These are phyloP conservation scores for Fragaria vesca DNA, from an alignment of 306 rosid species.

Conservation along the genomic window DNA sequence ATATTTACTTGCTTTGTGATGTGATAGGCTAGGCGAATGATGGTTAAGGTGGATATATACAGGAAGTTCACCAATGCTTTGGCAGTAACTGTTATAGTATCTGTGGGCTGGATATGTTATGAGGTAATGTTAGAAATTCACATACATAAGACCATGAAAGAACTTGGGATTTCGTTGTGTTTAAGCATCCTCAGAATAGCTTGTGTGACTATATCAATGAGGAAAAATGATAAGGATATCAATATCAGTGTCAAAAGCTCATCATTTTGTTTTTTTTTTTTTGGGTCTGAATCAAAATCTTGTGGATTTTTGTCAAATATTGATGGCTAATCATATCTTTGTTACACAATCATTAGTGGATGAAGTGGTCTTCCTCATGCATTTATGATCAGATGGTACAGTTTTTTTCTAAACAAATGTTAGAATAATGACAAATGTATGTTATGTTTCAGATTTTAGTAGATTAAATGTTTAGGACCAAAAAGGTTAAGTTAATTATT, in stretches of 20 bases:
- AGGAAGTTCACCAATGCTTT: slow-evolving; percentile 91
- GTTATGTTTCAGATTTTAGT: not conserved
- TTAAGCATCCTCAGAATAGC: not conserved
- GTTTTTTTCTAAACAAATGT: not conserved
- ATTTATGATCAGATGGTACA: not conserved
- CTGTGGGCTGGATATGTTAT: slow-evolving; percentile 94
- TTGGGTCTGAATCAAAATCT: not conserved
- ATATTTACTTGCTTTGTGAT: slow-evolving; percentile 25
- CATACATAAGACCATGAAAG: not conserved
- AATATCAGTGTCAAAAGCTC: not conserved
- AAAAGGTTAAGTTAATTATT: not conserved
- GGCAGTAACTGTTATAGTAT: slow-evolving; percentile 84
- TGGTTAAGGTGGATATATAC: slow-evolving; percentile 87
- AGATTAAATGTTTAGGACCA: not conserved
- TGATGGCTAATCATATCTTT: not conserved
- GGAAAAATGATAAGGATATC: not conserved
- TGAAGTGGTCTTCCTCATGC: not conserved
- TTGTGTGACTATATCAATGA: not conserved
- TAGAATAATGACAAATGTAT: not conserved
- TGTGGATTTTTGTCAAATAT: not conserved
- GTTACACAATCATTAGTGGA: not conserved
- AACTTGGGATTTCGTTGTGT: not conserved
- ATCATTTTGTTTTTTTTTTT: too few relatives aligned
- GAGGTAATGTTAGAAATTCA: slow-evolving; percentile 58
- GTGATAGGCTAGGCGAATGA: slow-evolving; percentile 84